phyloP scores from a whole-genome alignment of 1,284 basidiomycete species.

The Cryptococcus sp. region DNA sequence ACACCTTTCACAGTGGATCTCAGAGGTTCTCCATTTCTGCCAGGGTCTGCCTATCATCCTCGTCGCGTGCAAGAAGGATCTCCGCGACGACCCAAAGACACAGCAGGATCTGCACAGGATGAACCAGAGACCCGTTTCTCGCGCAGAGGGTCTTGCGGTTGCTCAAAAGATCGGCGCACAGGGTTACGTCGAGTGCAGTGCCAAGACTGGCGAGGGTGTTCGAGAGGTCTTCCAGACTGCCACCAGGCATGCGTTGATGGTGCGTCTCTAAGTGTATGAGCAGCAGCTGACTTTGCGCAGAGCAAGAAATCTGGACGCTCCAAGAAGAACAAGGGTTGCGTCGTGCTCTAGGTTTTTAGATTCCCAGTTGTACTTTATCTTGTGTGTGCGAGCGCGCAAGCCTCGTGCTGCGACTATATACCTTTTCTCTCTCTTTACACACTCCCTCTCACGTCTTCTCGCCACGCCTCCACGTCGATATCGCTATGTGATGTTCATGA shows the following conservation, averaged over 20 bases:
- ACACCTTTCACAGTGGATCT: constrained; percentile 70
- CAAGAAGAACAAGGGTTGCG: constrained; percentile 46
- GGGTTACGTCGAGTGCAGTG: constrained; percentile 87
- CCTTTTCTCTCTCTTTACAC: too few species aligned
- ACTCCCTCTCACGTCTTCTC: too few species aligned
- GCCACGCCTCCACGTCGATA: too few species aligned
- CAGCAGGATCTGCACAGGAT: constrained; percentile 79
- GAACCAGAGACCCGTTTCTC: constrained; percentile 74
- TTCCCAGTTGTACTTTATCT: constrained; percentile 34
- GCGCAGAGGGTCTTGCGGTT: constrained; percentile 73
- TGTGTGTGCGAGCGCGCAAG: constrained; percentile 7
- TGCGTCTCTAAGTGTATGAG: constrained; percentile 24
- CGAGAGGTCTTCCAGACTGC: constrained; percentile 90
- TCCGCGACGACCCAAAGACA: constrained; percentile 75
- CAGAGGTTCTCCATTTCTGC: constrained; percentile 92
- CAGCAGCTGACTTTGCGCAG: constrained; percentile 8
- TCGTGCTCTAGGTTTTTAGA: constrained; percentile 59
- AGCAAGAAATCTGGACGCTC: constrained; percentile 42
- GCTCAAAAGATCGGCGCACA: constrained; percentile 86
- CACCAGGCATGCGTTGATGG: constrained; percentile 74
- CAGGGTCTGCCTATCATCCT: constrained; percentile 82
- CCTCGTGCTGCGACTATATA: constrained; percentile 2
- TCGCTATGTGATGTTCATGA: too few species aligned
- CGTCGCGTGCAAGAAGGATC: constrained; percentile 90
- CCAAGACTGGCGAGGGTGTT: constrained; percentile 85